Evolutionary conservation across 371 early-diverging fungal genomes (phyloP), one percentile per base, ranked within the genome.

Genomic region (Lichtheimia hyalospora): DNA sequence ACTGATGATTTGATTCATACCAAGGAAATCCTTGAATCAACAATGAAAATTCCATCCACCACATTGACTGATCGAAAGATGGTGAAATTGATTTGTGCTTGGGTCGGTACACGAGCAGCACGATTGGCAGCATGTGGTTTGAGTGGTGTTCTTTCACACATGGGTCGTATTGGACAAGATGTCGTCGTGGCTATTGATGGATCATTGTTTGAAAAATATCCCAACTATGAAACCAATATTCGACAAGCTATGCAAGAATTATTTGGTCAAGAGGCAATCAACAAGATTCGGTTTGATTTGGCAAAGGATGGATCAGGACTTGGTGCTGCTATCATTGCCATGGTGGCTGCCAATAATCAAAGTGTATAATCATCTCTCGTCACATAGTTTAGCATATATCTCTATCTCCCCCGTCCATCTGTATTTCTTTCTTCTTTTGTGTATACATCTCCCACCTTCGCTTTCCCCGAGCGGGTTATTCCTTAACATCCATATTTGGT

Each of bases 181-280:
- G 21, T 21, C 1, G 46, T 46, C n/a, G 46, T 77, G 27, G 77
- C 77, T 41, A 91, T 96, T 61, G 97, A 98, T 62, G 98, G 98
- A 3, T 87, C 89, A 34, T 75, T 98, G 61, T 98, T 89, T 75
- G 91, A 93, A 73, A 87, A 88, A 57, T 96, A 95, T 68, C 96
- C 96, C 10, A 79, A 84, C 77, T 96, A 91, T 73, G 88, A 87
- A 52, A 79, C 87, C 57, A 82, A 90, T 58, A 86, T 96, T 82
- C 71, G 86, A 18, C 73, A 74, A 24, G 88, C 92, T 21, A 65
- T 93, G 54, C 67, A 77, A 27, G 89, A 89, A 64, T 61, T 92
- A 57, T 73, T 94, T 54, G 95, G 94, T 44, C 84, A 83, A 52
- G 55, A 68, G 48, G 63, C 63, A 46, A 60, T 62, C 34, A 57